phyloP scores from a whole-genome alignment of 2,329 filamentous ascomycete genomes.

The Hysterium pulicare region DNA sequence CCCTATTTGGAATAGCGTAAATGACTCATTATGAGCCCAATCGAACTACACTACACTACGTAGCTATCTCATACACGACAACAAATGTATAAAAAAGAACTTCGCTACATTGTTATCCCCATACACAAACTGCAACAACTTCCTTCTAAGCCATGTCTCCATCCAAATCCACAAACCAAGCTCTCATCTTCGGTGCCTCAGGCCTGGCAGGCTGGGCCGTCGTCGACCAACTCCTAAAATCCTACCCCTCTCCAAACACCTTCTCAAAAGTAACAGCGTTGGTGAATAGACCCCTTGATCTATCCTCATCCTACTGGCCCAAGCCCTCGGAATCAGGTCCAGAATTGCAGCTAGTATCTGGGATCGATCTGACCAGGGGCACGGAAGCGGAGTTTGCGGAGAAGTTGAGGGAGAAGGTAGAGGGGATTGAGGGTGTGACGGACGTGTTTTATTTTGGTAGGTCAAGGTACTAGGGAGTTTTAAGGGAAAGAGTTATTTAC shows the following conservation, averaged over 20 bases:
- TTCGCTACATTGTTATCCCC: too few relatives aligned
- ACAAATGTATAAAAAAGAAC: too few relatives aligned
- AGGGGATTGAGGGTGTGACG: conserved; percentile 24
- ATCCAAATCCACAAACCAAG: conserved; percentile 18
- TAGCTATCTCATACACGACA: too few relatives aligned
- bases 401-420: conserved; percentile 25
- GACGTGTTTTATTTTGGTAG: conserved; percentile 39
- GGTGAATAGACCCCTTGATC: conserved; percentile 34
- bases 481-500: conserved; percentile 11
- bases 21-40: too few relatives aligned
- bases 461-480: conserved; percentile 7
- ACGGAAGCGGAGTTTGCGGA: conserved; percentile 15
- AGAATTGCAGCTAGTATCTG: conserved; percentile 28
- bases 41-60: too few relatives aligned
- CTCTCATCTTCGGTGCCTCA: conserved; percentile 40
- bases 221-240: conserved; percentile 32
- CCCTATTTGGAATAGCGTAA: too few relatives aligned
- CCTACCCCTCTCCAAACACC: conserved; percentile 28
- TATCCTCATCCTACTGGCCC: conserved; percentile 36
- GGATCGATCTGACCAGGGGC: conserved; percentile 29
- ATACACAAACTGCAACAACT: neutral
- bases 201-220: conserved; percentile 43
- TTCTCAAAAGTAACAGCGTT: conserved; percentile 38
- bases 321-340: conserved; percentile 5
- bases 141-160: neutral